Evolutionary conservation across 2,329 filamentous ascomycete genomes (phyloP).

Genomic region (Aspergillus floridensis): DNA sequence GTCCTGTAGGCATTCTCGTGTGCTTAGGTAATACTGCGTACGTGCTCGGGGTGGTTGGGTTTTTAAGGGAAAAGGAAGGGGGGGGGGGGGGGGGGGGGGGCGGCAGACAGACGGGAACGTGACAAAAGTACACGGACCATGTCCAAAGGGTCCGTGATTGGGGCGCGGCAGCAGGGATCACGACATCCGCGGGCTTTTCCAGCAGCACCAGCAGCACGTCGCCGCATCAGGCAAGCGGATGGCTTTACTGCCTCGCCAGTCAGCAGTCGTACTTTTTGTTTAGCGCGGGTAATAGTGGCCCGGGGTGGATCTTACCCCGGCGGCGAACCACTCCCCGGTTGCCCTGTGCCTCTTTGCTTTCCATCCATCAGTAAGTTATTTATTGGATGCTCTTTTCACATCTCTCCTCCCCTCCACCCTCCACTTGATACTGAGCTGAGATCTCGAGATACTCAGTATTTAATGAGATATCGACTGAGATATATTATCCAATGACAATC

Average conservation of each 20-base stretch:
- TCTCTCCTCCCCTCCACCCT: no score
- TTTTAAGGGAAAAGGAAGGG: not conserved
- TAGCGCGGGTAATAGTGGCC: constrained; percentile 11
- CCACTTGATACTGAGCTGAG: no score
- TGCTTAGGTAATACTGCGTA: no score
- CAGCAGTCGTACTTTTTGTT: constrained; percentile 20
- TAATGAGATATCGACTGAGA: no score
- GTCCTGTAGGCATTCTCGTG: no score
- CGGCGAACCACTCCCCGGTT: constrained; percentile 20
- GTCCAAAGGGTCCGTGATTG: constrained; percentile 26
- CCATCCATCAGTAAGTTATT: no score
- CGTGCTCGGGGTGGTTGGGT: not conserved
- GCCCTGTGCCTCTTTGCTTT: constrained; percentile 11
- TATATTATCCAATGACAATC: no score
- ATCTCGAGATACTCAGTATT: not conserved
- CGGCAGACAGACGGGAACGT: constrained; percentile 14
- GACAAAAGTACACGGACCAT: constrained; percentile 32
- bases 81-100: no score
- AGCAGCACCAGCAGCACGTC: constrained; percentile 26
- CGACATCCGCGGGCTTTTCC: constrained; percentile 25
- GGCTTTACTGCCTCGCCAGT: constrained; percentile 22
- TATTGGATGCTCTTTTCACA: no score
- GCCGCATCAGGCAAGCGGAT: constrained; percentile 35
- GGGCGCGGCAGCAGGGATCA: constrained; percentile 33
- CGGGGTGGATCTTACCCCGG: constrained; percentile 8